Base-by-base conservation (phyloP, 495 filamentous ascomycete genomes). In the Trichoderma gamsii region DNA sequence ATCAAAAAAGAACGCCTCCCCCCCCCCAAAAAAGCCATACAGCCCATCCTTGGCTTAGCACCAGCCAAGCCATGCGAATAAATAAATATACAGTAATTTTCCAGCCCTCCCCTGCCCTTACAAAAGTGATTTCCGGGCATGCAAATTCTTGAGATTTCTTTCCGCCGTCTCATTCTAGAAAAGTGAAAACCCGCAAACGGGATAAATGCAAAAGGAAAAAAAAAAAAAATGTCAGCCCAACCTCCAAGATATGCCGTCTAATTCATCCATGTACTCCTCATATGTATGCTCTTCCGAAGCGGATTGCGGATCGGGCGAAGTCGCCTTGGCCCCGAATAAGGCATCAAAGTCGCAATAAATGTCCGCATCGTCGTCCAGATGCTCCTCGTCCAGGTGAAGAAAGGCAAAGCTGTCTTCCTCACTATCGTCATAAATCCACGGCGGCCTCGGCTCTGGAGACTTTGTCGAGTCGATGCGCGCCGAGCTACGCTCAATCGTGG, bases 321-420 rank as follows among this genome's bases (percentile, higher is more conserved):
- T 13, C 21, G n/a, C 75, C 0, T 69, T 70, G 25, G 64, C 67
- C 0, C 79, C 80, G 68, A 83, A 83, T 3, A 83, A 71, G 13
- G 81, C 75, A 0, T 79, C 77, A 68, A 83, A 83, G 67, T 83
- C 80, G 0, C 80, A 79, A 61, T 83, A 83, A 16, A 82, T 80
- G 16, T 77, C 76, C 41, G 73, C 73, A n/a, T 41, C 70, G 35
- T 77, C 76, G 4, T 72, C 76, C 46, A 82, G 81, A 38, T 78
- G 75, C 18, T 77, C 79, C 23, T 80, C 80, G 65, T 79, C 78
- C 59, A 78, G 18, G 13, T 66, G 65, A 15, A 46, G 65, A 21
- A 82, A 82, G 15, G 81, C 71, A 25, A 73, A 73, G 25, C 75
- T 76, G 41, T 80, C 76, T 41, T 77, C 74, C 38, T 74, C 64